Percentiles rank a stretch among this genome's conserved stretches.
phyloP scores from a whole-genome alignment of 768 basidiomycete species.

The Russula griseocarnosa region DNA sequence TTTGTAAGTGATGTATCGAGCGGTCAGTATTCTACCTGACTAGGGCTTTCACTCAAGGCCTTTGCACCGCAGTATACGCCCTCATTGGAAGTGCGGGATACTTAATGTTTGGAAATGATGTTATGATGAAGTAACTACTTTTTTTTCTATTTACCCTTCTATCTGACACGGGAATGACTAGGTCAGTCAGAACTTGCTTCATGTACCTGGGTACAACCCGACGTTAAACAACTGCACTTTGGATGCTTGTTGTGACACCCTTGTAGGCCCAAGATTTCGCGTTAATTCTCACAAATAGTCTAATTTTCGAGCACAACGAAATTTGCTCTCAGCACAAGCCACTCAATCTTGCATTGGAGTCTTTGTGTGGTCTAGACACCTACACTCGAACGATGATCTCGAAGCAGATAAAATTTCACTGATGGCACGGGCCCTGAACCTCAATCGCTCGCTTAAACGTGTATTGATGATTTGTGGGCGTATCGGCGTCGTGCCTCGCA shows the following conservation, averaged over 20 bases:
- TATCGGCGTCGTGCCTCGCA: constrained; percentile 54
- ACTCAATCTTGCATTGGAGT: constrained; percentile 78
- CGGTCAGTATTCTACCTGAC: constrained; percentile 16
- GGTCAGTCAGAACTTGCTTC: constrained; percentile 81
- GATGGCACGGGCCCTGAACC: constrained; percentile 32
- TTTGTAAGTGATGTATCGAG: constrained; percentile 50
- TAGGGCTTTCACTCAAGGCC: not conserved
- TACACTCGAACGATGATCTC: constrained; percentile 28
- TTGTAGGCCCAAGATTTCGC: constrained; percentile 46
- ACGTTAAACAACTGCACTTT: constrained; percentile 69
- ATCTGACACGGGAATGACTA: constrained; percentile 32
- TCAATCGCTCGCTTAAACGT: constrained; percentile 37
- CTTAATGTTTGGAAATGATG: constrained; percentile 80
- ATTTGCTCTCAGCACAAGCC: constrained; percentile 79
- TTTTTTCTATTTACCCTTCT: constrained; percentile 7
- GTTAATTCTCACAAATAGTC: constrained; percentile 24
- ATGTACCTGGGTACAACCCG: constrained; percentile 66
- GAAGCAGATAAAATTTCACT: constrained; percentile 24
- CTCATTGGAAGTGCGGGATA: constrained; percentile 80
- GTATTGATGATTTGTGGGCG: constrained; percentile 52
- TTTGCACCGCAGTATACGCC: constrained; percentile 34
- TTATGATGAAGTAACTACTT: constrained; percentile 68
- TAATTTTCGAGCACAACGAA: constrained; percentile 51
- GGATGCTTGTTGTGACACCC: constrained; percentile 80
- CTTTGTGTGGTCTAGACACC: constrained; percentile 62